These are phyloP conservation scores for Cydonia oblonga DNA, from an alignment of 331 rosid species.

Conservation along the genomic window DNA sequence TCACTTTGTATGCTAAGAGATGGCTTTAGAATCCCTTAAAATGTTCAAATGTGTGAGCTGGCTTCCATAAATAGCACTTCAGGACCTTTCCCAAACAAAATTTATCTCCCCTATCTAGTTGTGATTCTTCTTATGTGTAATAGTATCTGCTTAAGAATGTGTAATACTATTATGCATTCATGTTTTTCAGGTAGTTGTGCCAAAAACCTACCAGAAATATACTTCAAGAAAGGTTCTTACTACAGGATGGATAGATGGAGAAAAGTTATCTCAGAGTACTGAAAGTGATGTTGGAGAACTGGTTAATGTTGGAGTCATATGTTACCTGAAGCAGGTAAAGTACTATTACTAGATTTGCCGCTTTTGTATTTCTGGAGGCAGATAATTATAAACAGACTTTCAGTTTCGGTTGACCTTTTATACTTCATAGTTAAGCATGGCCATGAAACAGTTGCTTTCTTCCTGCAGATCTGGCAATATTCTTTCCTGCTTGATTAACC, in stretches of 20 bases:
- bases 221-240: constrained; percentile 97
- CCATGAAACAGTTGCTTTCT: not conserved
- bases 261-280: constrained; percentile 88
- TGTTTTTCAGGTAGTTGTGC: constrained; percentile 76
- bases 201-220: constrained; percentile 68
- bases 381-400: not conserved
- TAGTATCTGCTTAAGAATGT: not conserved
- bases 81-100: not conserved
- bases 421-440: not conserved
- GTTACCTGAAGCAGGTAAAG: constrained; percentile 89
- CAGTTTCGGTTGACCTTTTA: not conserved
- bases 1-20: not conserved
- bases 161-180: not conserved
- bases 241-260: constrained; percentile 87
- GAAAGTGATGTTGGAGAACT: constrained; percentile 94
- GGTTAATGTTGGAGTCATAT: constrained; percentile 97
- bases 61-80: not conserved
- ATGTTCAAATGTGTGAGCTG: not conserved
- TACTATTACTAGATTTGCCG: not conserved
- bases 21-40: not conserved
- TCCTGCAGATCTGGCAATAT: not conserved
- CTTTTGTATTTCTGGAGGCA: not conserved
- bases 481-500: no score
- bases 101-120: not conserved
- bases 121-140: not conserved